phyloP scores from a whole-genome alignment of 495 filamentous ascomycete species.

The Hypoxylon fuscum region DNA sequence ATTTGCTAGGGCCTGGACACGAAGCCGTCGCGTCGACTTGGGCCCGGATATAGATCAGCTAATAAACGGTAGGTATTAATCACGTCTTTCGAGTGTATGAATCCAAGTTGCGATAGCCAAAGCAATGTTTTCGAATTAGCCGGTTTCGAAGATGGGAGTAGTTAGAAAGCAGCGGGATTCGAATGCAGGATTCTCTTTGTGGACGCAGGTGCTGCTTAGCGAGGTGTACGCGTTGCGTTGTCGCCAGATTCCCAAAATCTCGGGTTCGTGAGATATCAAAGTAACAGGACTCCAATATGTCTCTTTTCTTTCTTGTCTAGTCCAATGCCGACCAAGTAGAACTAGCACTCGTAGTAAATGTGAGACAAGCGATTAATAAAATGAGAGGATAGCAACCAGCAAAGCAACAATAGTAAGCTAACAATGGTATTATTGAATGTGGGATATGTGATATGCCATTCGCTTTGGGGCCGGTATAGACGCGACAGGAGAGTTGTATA shows the following conservation, averaged over 20 bases:
- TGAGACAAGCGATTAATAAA: conserved; percentile 1
- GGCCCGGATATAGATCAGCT: conserved; percentile 7
- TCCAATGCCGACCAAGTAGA: too few species aligned
- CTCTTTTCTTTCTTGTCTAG: too few species aligned
- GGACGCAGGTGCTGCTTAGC: conserved; percentile 25
- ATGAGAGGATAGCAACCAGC: not conserved
- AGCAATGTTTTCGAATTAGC: conserved; percentile 13
- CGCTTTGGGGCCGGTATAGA: conserved; percentile 10
- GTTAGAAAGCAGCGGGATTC: conserved; percentile 11
- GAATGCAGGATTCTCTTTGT: conserved; percentile 21
- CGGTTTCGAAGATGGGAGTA: conserved; percentile 10
- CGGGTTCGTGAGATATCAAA: conserved; percentile 16
- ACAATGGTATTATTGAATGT: not conserved
- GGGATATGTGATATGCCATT: not conserved
- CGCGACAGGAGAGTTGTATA: conserved; percentile 10
- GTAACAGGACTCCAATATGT: too few species aligned
- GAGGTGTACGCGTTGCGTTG: conserved; percentile 39
- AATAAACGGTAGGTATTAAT: conserved; percentile 6
- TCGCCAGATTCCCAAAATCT: conserved; percentile 19
- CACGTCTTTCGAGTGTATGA: conserved; percentile 11
- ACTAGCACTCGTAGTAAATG: conserved; percentile 18
- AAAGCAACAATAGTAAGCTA: conserved; percentile 10
- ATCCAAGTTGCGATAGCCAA: conserved; percentile 9
- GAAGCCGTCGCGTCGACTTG: conserved; percentile 32
- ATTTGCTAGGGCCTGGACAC: conserved; percentile 2